Conservation (phyloP, 305 asterid genomes). For the Fraxinus platypoda region DNA sequence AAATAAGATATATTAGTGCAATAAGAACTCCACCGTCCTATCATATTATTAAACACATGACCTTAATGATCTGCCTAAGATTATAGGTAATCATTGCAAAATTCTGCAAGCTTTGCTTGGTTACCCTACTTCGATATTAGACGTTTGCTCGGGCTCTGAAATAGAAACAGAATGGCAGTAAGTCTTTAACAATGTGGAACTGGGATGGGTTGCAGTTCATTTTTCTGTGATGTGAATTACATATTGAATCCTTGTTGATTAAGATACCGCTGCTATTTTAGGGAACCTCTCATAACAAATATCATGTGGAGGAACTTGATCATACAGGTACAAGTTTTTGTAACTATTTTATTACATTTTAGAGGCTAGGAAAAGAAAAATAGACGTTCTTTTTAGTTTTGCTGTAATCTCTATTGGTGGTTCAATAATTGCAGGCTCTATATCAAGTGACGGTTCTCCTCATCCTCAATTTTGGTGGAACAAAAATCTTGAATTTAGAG, state of each 20-base stretch:
- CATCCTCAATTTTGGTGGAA: conserved; percentile 78
- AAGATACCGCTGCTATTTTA: conserved; percentile 28
- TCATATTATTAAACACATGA: neutral
- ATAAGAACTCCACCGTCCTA: neutral
- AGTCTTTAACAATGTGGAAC: neutral
- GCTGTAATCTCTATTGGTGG: conserved; percentile 8
- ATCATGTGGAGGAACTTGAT: conserved; percentile 96
- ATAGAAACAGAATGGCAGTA: neutral
- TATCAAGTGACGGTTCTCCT: conserved; percentile 90
- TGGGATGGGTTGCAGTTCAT: neutral
- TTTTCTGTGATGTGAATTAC: neutral
- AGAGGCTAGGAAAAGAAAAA: neutral
- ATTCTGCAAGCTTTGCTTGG: neutral
- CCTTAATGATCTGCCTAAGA: neutral
- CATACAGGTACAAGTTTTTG: conserved; percentile 58
- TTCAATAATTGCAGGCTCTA: conserved; percentile 61
- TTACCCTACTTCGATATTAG: neutral
- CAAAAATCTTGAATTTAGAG: conserved; percentile 54
- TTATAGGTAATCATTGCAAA: neutral
- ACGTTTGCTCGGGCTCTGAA: neutral
- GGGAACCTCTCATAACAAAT: conserved; percentile 97
- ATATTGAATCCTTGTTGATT: conserved; percentile 15
- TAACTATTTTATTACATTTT: conserved; percentile 4
- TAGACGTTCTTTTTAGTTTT: neutral
- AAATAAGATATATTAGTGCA: neutral